Evolutionary conservation across 1,284 basidiomycete genomes (phyloP), one percentile per base, ranked within the genome.

Genomic region (Sanghuangporus sanghuang): DNA sequence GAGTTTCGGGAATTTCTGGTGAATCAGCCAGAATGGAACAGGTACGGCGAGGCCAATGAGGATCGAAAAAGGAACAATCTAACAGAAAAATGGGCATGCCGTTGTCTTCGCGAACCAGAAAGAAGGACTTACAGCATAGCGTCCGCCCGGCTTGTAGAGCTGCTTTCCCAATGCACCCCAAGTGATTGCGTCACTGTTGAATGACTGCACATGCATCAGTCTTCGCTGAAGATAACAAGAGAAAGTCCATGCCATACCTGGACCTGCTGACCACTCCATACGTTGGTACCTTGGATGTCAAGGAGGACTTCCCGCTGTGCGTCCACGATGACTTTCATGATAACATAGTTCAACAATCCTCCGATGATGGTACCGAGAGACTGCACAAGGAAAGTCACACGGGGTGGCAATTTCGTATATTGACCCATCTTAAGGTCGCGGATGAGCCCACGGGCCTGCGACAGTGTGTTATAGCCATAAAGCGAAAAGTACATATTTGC

Each of bases 341-440:
- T 69, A n/a, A 71, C 66, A 42, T 66, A 72, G 64, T 71, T 71
- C 8, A 72, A 65, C 8, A 73, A 36, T 4, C 67, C 70, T 2
- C 67, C 71, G 69, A 70, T 49, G 44, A 80, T 64, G 0, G 79
- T 76, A 1, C 77, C 78, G 49, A 77, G 68, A 21, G 76, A 67
- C 70, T 82, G 81, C 18, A 76, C 71, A 16, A 69, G 64, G 66
- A 82, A 80, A n/a, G 78, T 79, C 4, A 73, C 69, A 12, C 79
- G 73, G 4, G 81, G 81, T 14, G 81, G 80, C 39, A 84, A 71
- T 71, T 84, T 83, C 68, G 80, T 71, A 72, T 84, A 83, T 67
- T 81, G 80, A 5, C 77, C 80, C 53, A 82, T 71, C 70, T 83
- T 84, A 63, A 84, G 71, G 64, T 83, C 70, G 73, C 75, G 46